These are phyloP conservation scores for Amesomyces nigricolor DNA, from an alignment of 2,329 filamentous ascomycete genomes.

Conservation along the genomic window DNA sequence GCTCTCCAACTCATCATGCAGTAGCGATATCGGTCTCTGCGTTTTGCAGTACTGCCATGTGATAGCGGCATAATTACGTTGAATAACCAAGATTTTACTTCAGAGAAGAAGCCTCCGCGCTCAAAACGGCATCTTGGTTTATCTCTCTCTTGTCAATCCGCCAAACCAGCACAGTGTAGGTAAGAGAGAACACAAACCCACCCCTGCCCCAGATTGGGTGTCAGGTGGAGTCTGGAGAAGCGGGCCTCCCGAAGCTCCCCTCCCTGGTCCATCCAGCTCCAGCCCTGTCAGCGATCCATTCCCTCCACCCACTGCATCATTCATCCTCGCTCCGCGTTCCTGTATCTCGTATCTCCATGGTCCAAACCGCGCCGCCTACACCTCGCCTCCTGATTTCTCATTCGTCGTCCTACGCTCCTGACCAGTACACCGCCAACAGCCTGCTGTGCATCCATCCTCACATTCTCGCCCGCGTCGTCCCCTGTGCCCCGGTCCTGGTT, in stretches of 20 bases:
- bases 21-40: too few species aligned
- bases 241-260: neutral
- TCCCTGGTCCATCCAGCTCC: neutral
- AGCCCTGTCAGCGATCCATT: neutral
- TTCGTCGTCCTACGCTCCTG: conserved; percentile 3
- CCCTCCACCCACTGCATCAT: too few species aligned
- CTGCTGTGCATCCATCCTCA: neutral
- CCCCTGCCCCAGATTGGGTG: neutral
- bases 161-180: too few species aligned
- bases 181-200: neutral
- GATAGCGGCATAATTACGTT: too few species aligned
- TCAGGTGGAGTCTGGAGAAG: conserved; percentile 12
- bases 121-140: too few species aligned
- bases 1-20: too few species aligned
- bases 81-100: too few species aligned
- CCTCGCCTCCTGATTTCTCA: neutral
- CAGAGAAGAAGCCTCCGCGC: too few species aligned
- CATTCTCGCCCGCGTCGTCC: neutral
- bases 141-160: too few species aligned
- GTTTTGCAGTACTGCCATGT: too few species aligned
- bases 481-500: neutral
- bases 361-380: conserved; percentile 10
- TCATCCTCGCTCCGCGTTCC: too few species aligned
- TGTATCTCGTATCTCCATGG: neutral
- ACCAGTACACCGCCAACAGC: neutral